Evolutionary conservation across 495 filamentous ascomycete genomes (phyloP), one percentile per base, ranked within the genome.

Genomic region (Astrocystis sublimbata): DNA sequence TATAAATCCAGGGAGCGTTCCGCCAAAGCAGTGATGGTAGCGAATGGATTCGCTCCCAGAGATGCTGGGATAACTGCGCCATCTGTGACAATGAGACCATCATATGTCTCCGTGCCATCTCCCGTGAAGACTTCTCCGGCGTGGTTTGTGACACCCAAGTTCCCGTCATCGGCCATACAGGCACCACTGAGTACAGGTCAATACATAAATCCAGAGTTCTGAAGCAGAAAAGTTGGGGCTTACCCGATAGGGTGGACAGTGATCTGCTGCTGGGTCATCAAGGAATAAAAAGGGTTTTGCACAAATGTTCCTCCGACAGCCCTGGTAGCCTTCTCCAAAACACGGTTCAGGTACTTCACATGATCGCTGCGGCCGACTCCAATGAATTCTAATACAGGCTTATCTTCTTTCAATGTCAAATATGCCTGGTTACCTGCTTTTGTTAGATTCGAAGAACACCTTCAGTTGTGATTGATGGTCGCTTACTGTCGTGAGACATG

Each of bases 201-300:
- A 51, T 23, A 15, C 30, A 8, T 49, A 41, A 7, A 12, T 30
- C 1, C 1, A 35, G 8, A 30, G 9, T 15, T 23, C n/a, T n/a
- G 8, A 38, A 47, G 13, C 15, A 15, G 0, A 13, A 24, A 49
- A 61, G 23, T 26, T 10, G n/a, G 31, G 67, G 60, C 68, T 62
- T 70, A 79, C 76, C 86, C 86, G 61, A 90, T 84, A n/a, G 86
- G 83, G 72, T 89, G 85, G 43, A 89, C 86, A 0, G 86, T 87
- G 35, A 88, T 79, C 68, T 86, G 76, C 66, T 86, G 81, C 53
- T 85, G 68, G 21, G 78, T 78, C 69, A 86, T 68, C 26, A 81
- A 75, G 33, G 78, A 75, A 54, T 82, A 82, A 63, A 83, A 86
- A 23, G 85, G 85, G 40, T 75, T 83, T 41, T 84, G 75, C 24